A percentile compares a stretch with the other conserved stretches of the same genome.
Evolutionary conservation across 257 asterid genomes (phyloP).

Genomic region (Asclepias syriaca): DNA sequence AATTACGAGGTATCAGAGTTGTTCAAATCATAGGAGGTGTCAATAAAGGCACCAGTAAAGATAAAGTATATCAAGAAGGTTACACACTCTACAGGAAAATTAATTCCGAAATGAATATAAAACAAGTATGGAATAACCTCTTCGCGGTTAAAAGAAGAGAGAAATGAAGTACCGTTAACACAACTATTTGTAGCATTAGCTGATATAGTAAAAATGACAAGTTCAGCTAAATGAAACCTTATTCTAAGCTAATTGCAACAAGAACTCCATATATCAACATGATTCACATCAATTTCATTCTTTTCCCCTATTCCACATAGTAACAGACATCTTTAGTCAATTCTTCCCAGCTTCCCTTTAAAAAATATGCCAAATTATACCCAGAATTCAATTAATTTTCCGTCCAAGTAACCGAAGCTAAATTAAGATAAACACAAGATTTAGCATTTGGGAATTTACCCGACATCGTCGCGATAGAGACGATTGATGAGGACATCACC

Average conservation of each 20-base stretch:
- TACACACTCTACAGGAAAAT: neutral
- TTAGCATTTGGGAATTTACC: slow-evolving; percentile 34
- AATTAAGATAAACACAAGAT: neutral
- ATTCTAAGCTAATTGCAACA: neutral
- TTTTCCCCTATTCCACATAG: neutral
- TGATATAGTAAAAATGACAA: neutral
- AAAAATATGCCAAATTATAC: neutral
- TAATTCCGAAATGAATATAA: neutral
- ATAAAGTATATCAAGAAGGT: too few species aligned
- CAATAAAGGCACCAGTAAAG: slow-evolving; percentile 1
- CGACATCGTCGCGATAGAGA: slow-evolving; percentile 97
- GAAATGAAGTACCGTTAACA: neutral
- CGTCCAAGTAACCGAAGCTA: neutral
- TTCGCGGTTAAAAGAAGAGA: neutral
- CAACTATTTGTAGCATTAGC: neutral
- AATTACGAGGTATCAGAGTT: neutral
- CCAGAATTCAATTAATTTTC: slow-evolving; percentile 2
- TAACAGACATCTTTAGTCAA: neutral
- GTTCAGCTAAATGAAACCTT: neutral
- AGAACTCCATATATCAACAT: neutral
- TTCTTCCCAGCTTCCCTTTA: neutral
- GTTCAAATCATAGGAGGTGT: neutral
- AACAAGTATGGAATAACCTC: neutral
- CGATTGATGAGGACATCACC: slow-evolving; percentile 99
- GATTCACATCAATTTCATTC: neutral